Evolutionary conservation across 2,329 filamentous ascomycete genomes (phyloP), one percentile per base, ranked within the genome.

Genomic region (Phaeosphaeria sp.): DNA sequence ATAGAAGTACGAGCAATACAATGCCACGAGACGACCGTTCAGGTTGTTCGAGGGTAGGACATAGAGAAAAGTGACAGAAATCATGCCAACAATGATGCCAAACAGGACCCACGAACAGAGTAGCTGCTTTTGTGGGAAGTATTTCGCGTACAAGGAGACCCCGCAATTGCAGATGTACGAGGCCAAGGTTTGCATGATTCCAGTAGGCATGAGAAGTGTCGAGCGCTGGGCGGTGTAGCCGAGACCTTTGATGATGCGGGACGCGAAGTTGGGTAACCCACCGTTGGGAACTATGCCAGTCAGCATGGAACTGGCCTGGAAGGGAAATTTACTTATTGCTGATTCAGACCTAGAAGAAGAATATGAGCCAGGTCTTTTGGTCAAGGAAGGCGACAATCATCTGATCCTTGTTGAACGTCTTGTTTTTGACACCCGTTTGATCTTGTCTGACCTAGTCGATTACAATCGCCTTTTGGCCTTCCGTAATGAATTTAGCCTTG

Each of bases 341-440:
- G 20, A 65, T 67, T 47, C 73, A 70, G 27, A 78, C 52, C 46
- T 68, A 62, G 33, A 78, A 65, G 47, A 78, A 54, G 54, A 69
- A 67, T 46, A 77, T 62, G 17, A 67, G 69, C 71, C 77, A 2
- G 77, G 78, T 59, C 80, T 78, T 17, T 71, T 73, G 60, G 82
- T 81, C 9, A 53, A 59, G 48, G 48, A 83, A 74, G 3, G 75
- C 74, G 64, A 83, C 81, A 17, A 73, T 53, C 43, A 80, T 71
- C 55, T 84, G 81, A 21, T 64, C 63, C 56, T 83, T 82, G 72
- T 66, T 66, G 21, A 82, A 79, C 11, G 74, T 69, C 52, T 81
- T 81, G 65, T 81, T 82, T 58, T 82, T 80, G 21, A 82, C 80
- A 18, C 81, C 81, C 2, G 78, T 82, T 54, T 80, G 76, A 54